Conservation (phyloP, 257 asterid species). For the Solanum paucissectum region DNA sequence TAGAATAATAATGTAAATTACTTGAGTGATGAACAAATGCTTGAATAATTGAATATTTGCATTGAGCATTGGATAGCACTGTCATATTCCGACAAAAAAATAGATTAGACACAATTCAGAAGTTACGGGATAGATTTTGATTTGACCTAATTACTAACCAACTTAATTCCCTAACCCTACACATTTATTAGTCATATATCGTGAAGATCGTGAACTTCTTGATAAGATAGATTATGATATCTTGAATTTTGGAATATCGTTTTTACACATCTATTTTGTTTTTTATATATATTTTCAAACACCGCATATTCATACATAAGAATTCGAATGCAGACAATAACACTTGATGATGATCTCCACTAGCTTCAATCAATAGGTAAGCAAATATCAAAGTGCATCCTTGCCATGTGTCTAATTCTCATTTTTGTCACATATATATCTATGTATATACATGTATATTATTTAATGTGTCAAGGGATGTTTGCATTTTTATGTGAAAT, state of each 20-base stretch:
- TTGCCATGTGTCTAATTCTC: not conserved
- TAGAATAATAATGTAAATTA: not conserved
- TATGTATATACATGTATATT: too few relatives aligned
- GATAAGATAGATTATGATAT: not conserved
- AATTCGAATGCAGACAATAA: not conserved
- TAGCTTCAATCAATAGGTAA: not conserved
- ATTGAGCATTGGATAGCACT: not conserved
- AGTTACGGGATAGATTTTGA: not conserved
- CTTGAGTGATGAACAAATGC: not conserved
- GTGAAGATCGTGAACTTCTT: not conserved
- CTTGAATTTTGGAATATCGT: too few relatives aligned
- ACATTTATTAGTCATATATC: not conserved
- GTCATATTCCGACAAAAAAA: not conserved
- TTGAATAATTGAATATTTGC: not conserved
- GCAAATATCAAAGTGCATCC: not conserved
- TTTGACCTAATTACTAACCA: not conserved
- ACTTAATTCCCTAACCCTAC: not conserved
- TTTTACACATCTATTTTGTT: too few relatives aligned
- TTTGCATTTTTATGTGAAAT: not conserved
- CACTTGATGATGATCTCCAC: not conserved
- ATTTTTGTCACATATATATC: not conserved
- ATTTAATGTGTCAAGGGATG: not conserved
- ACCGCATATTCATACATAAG: not conserved
- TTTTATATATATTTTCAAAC: not conserved
- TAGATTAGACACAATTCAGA: not conserved